These are phyloP conservation scores for Thelephora terrestris DNA, from an alignment of 1,284 basidiomycete genomes.

Conservation along the genomic window DNA sequence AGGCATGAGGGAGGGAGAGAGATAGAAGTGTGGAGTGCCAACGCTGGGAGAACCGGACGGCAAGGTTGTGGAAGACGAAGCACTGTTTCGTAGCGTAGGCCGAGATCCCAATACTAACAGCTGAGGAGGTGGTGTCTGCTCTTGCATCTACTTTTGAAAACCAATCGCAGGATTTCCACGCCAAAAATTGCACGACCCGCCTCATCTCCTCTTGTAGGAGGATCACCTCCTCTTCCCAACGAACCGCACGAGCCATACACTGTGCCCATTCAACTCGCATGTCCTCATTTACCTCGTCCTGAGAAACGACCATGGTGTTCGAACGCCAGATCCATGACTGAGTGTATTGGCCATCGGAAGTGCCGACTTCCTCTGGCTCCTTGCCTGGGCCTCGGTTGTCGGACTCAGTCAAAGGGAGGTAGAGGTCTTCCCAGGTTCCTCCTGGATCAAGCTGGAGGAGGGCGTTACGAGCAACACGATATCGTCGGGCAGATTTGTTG, in stretches of 20 bases:
- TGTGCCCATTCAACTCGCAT: too few relatives aligned
- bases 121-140: too few relatives aligned
- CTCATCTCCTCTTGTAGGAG: conserved; percentile 26
- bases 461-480: background rate
- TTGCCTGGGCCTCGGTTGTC: background rate
- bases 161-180: too few relatives aligned
- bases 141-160: too few relatives aligned
- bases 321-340: background rate
- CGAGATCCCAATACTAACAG: too few relatives aligned
- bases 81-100: background rate
- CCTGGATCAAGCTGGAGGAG: background rate
- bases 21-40: background rate
- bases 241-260: conserved; percentile 17
- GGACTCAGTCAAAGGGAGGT: background rate
- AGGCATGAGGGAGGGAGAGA: background rate
- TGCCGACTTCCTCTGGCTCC: background rate
- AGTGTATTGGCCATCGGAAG: background rate
- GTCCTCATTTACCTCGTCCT: too few relatives aligned
- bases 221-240: conserved; percentile 24
- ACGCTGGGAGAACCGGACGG: background rate
- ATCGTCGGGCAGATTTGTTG: background rate
- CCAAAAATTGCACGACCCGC: too few relatives aligned
- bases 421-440: background rate
- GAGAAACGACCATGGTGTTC: too few relatives aligned
- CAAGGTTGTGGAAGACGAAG: background rate